Evolutionary conservation across 495 filamentous ascomycete genomes (phyloP).

Genomic region (Xylaria nigripes): DNA sequence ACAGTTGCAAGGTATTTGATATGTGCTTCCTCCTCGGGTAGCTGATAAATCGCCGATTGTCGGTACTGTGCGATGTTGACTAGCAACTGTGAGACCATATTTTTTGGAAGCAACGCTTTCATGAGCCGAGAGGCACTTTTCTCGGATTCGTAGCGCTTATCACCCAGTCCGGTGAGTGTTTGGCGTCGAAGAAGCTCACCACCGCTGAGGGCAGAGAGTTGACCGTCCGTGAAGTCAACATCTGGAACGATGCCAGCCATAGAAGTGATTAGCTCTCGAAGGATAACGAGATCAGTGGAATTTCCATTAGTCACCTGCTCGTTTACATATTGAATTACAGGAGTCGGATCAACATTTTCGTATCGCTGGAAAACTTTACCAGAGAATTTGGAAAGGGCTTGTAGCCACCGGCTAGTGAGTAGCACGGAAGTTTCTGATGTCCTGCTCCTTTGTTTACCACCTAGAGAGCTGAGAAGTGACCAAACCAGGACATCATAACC

Average conservation of each 20-base stretch:
- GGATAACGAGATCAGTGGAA: slow-evolving; percentile 75
- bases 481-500: slow-evolving; percentile 90
- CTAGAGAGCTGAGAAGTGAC: slow-evolving; percentile 71
- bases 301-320: slow-evolving; percentile 72
- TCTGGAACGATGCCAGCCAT: slow-evolving; percentile 91
- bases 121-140: slow-evolving; percentile 68
- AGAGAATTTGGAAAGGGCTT: slow-evolving; percentile 74
- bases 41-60: slow-evolving; percentile 65
- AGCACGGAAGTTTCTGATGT: slow-evolving; percentile 73
- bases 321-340: slow-evolving; percentile 82
- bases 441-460: slow-evolving; percentile 65
- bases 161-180: slow-evolving; percentile 66
- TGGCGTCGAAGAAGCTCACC: slow-evolving; percentile 70
- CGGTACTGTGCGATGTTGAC: slow-evolving; percentile 86
- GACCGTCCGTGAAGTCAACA: slow-evolving; percentile 74
- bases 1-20: slow-evolving; percentile 77
- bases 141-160: slow-evolving; percentile 59
- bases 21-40: slow-evolving; percentile 57
- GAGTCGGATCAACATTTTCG: slow-evolving; percentile 71
- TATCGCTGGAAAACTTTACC: slow-evolving; percentile 80
- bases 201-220: slow-evolving; percentile 78
- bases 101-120: slow-evolving; percentile 61
- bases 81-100: slow-evolving; percentile 68
- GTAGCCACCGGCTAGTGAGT: slow-evolving; percentile 81
- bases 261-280: slow-evolving; percentile 77